These are phyloP conservation scores for Tetraselmis striata DNA, from an alignment of 139 green algal species.

Conservation along the genomic window DNA sequence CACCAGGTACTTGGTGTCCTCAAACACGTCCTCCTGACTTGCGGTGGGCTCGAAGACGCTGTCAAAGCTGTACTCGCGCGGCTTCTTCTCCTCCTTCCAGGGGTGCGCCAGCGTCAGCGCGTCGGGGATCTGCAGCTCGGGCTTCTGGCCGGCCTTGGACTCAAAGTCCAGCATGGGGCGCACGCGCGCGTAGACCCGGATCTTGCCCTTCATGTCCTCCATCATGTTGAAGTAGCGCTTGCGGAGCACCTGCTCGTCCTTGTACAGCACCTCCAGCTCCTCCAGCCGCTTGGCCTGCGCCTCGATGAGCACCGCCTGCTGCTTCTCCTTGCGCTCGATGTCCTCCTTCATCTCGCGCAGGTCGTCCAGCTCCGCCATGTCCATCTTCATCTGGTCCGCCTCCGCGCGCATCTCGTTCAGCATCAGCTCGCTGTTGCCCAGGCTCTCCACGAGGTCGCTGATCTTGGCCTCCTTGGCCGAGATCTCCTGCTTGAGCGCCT, in stretches of 20 bases:
- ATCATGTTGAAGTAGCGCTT: conserved; percentile 81
- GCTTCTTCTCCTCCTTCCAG: conserved; percentile 89
- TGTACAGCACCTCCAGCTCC: conserved; percentile 91
- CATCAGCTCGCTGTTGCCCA: conserved; percentile 56
- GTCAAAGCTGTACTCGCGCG: conserved; percentile 88
- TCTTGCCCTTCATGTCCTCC: conserved; percentile 97
- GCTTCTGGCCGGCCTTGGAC: conserved; percentile 23
- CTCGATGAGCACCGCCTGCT: conserved; percentile 80
- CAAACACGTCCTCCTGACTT: conserved; percentile 86
- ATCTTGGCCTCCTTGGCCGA: conserved; percentile 19
- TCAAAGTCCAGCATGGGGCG: conserved; percentile 86
- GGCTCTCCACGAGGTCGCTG: conserved; percentile 54
- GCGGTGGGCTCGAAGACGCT: conserved; percentile 54
- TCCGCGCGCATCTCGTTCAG: conserved; percentile 37
- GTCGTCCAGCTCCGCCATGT: conserved; percentile 79
- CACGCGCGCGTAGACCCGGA: conserved; percentile 87
- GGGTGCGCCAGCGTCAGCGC: conserved; percentile 80
- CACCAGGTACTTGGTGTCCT: conserved; percentile 93
- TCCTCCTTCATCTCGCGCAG: conserved; percentile 88
- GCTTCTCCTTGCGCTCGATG: conserved; percentile 81
- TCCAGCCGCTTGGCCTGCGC: conserved; percentile 77
- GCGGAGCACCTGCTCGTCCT: conserved; percentile 69
- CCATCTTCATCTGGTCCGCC: conserved; percentile 33
- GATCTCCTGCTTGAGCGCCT: conserved; percentile 14
- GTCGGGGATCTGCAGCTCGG: conserved; percentile 49